Conservation (phyloP, 2,329 filamentous ascomycete species). For the Knufia petricola region DNA sequence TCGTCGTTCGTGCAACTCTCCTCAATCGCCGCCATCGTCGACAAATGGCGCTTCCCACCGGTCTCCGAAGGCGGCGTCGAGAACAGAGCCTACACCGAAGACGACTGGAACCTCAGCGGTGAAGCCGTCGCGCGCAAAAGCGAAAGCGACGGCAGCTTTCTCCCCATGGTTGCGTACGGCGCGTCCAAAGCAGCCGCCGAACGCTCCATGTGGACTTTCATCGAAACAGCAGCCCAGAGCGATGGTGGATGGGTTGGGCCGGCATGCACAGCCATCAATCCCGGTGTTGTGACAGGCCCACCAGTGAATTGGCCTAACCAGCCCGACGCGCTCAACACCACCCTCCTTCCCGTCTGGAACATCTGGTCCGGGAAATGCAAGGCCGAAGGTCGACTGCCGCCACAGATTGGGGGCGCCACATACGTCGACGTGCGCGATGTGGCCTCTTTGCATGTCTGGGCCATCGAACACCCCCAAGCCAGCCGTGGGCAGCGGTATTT, state of each 20-base stretch:
- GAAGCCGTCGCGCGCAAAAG: slow-evolving; percentile 25
- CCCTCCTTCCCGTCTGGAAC: slow-evolving; percentile 21
- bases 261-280: slow-evolving; percentile 18
- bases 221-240: neutral
- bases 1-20: slow-evolving; percentile 21
- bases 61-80: slow-evolving; percentile 7
- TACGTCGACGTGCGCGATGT: slow-evolving; percentile 24
- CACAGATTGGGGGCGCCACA: slow-evolving; percentile 19
- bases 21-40: slow-evolving; percentile 21
- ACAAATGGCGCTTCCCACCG: slow-evolving; percentile 15
- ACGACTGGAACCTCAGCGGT: slow-evolving; percentile 31
- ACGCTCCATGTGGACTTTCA: slow-evolving; percentile 19
- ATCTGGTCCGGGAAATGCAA: slow-evolving; percentile 16
- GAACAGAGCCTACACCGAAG: slow-evolving; percentile 20
- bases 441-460: slow-evolving; percentile 20
- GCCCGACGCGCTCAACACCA: slow-evolving; percentile 20
- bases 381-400: slow-evolving; percentile 12
- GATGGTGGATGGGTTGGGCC: slow-evolving; percentile 1
- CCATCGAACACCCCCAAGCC: slow-evolving; percentile 17
- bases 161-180: slow-evolving; percentile 18
- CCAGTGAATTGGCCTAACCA: slow-evolving; percentile 17
- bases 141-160: slow-evolving; percentile 10
- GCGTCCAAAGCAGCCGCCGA: slow-evolving; percentile 22
- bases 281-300: slow-evolving; percentile 22
- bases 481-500: slow-evolving; percentile 20